phyloP scores from a whole-genome alignment of 2,329 filamentous ascomycete genomes.

The Sporothrix globosa region DNA sequence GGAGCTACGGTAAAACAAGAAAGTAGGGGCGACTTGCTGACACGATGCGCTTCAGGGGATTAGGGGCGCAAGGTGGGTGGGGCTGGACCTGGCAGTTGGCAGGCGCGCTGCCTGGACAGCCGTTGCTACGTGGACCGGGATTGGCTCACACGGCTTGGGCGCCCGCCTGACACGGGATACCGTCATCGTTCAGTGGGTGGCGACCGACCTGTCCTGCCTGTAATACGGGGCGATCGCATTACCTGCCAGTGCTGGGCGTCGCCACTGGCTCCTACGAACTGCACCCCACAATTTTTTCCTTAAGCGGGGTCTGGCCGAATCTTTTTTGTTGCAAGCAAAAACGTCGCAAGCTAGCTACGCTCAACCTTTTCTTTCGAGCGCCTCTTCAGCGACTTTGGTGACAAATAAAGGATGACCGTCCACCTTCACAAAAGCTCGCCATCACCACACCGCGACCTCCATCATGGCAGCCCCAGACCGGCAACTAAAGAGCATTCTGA shows the following conservation, averaged over 20 bases:
- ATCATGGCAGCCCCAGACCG: conserved; percentile 53
- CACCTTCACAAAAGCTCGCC: conserved; percentile 10
- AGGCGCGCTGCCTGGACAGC: conserved; percentile 10
- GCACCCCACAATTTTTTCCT: conserved; percentile 22
- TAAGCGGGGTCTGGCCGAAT: conserved; percentile 20
- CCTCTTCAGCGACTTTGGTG: neutral
- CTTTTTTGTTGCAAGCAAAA: conserved; percentile 12
- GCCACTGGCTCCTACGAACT: conserved; percentile 19
- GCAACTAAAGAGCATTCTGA: conserved; percentile 62
- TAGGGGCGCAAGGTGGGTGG: neutral
- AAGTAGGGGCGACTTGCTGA: conserved; percentile 3
- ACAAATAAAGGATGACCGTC: neutral
- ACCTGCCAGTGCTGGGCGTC: conserved; percentile 2
- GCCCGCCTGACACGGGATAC: conserved; percentile 18
- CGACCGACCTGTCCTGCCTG: conserved; percentile 6
- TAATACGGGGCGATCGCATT: conserved; percentile 2
- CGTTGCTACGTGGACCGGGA: conserved; percentile 1
- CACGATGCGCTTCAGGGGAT: conserved; percentile 1
- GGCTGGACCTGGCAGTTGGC: conserved; percentile 18
- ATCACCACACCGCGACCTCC: conserved; percentile 24
- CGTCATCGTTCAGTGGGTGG: conserved; percentile 27
- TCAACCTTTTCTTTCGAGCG: neutral
- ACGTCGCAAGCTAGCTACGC: neutral
- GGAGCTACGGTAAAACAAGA: conserved; percentile 18
- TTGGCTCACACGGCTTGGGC: conserved; percentile 1